Evolutionary conservation across 805 yeast genomes (phyloP).

Genomic region (Hanseniaspora meyeri): DNA sequence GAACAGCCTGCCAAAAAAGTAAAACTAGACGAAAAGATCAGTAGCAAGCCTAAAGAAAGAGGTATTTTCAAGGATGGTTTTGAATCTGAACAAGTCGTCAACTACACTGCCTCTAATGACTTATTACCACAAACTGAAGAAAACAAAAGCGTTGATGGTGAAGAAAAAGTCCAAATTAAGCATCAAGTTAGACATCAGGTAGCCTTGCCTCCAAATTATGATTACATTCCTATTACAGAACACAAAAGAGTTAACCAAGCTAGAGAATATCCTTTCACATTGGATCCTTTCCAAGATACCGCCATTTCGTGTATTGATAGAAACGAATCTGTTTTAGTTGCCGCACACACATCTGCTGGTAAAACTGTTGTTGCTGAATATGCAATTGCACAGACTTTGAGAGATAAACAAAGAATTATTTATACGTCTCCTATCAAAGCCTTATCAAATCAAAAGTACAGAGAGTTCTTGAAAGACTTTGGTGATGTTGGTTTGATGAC

Average conservation of each 20-base stretch:
- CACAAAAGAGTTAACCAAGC: conserved; percentile 73
- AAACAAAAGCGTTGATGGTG: conserved; percentile 18
- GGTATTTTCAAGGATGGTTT: conserved; percentile 67
- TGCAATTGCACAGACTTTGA: conserved; percentile 88
- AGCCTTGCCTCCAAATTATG: conserved; percentile 84
- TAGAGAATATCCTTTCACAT: conserved; percentile 76
- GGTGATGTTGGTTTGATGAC: conserved; percentile 80
- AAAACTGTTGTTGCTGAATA: conserved; percentile 95
- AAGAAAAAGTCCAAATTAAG: conserved; percentile 52
- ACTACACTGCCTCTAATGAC: conserved; percentile 73
- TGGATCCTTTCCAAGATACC: conserved; percentile 97
- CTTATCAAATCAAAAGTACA: conserved; percentile 81
- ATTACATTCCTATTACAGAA: conserved; percentile 76
- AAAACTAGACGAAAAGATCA: conserved; percentile 17
- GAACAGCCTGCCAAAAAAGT: conserved; percentile 10
- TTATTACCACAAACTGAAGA: conserved; percentile 31
- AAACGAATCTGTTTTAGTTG: conserved; percentile 84
- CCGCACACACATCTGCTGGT: conserved; percentile 97
- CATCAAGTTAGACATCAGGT: conserved; percentile 98
- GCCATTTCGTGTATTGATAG: conserved; percentile 93
- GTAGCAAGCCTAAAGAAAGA: conserved; percentile 23
- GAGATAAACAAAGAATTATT: conserved; percentile 85
- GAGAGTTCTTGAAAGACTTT: conserved; percentile 84
- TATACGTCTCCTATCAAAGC: conserved; percentile 95
- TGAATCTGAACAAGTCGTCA: conserved; percentile 80